Evolutionary conservation across 2,329 filamentous ascomycete species (phyloP).

Genomic region (Apiospora saccharicola): DNA sequence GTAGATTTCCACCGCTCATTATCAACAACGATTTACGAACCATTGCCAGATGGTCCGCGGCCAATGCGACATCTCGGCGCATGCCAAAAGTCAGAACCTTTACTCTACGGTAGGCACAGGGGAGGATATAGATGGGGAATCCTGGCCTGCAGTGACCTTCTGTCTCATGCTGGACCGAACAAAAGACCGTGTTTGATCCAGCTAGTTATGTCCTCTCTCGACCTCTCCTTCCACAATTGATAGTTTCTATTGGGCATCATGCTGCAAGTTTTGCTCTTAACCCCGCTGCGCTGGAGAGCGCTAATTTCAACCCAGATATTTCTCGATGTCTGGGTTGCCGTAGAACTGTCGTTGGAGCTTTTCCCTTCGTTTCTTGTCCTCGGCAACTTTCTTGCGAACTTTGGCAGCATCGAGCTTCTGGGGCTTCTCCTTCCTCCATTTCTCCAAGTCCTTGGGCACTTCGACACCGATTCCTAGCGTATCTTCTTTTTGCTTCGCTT

Average conservation of each 20-base stretch:
- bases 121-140: not conserved
- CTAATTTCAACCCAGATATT: constrained; percentile 65
- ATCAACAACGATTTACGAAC: not conserved
- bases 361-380: constrained; percentile 69
- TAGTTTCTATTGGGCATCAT: not conserved
- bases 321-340: constrained; percentile 76
- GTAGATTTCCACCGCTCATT: not conserved
- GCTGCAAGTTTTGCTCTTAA: not conserved
- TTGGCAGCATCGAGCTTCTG: constrained; percentile 74
- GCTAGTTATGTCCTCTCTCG: not conserved
- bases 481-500: constrained; percentile 74
- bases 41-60: not conserved
- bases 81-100: not conserved
- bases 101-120: not conserved
- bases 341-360: constrained; percentile 76
- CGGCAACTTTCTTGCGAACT: constrained; percentile 65
- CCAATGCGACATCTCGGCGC: not conserved
- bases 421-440: constrained; percentile 49
- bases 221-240: not conserved
- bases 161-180: not conserved
- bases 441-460: constrained; percentile 49
- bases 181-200: not conserved
- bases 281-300: not conserved
- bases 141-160: not conserved
- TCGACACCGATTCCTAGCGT: constrained; percentile 74